phyloP scores from a whole-genome alignment of 257 asterid genomes.

The Nicotiana undulata region DNA sequence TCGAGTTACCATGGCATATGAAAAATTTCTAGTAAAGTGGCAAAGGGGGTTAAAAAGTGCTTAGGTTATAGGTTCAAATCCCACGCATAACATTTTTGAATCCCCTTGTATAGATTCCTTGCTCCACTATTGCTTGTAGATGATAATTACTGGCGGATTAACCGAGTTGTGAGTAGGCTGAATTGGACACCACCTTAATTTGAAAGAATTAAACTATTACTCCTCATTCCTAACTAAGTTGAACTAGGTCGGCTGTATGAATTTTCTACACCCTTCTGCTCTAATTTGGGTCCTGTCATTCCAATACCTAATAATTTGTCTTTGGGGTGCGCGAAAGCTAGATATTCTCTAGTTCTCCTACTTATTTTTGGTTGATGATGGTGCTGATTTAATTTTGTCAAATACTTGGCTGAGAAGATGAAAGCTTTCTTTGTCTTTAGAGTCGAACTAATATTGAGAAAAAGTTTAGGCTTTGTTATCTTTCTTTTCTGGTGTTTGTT shows the following conservation, averaged over 20 bases:
- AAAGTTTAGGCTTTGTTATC: not conserved
- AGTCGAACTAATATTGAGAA: not conserved
- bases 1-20: too few relatives aligned
- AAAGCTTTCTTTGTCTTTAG: not conserved
- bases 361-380: not conserved
- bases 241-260: not conserved
- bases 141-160: not conserved
- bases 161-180: not conserved
- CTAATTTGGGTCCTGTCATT: not conserved
- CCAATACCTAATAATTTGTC: not conserved
- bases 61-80: too few relatives aligned
- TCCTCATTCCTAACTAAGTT: not conserved
- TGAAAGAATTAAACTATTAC: not conserved
- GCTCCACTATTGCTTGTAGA: not conserved
- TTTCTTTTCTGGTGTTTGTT: not conserved
- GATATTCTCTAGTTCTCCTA: not conserved
- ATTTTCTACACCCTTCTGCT: not conserved
- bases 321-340: not conserved
- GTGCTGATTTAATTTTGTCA: not conserved
- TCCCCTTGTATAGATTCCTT: too few relatives aligned
- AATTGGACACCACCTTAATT: not conserved
- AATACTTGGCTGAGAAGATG: not conserved
- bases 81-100: too few relatives aligned
- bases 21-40: too few relatives aligned
- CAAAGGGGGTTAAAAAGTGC: too few relatives aligned